Base-by-base conservation (phyloP, 768 basidiomycete genomes). In the Lyophyllum decastes region DNA sequence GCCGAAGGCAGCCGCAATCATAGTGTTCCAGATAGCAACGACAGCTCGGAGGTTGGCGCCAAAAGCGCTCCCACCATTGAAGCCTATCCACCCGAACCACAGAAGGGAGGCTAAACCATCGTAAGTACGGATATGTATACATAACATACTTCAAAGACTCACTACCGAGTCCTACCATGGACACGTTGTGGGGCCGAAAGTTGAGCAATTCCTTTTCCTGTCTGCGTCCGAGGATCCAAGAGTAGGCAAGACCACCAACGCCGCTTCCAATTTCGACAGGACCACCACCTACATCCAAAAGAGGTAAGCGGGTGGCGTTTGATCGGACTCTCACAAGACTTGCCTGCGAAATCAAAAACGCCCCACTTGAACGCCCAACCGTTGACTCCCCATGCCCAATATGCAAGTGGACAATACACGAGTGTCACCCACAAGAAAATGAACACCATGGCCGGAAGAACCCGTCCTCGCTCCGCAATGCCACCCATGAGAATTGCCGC, bases 241-340 rank as follows among this genome's bases (percentile, higher is more conserved):
- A 84, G 72, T 87, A 92, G 0, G 94, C 93, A 54, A 97, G 82
- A 2, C 93, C 90, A 24, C 87, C 87, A 27, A 93, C 82, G 21
- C 95, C 95, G 59, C 87, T 89, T 48, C 88, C 88, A 57, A 94
- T 92, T 70, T 94, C 91, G 63, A 95, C 92, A 14, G 93, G 93
- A 10, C 90, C 90, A 17, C 92, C 92, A 44, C 90, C 90, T 89
- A 61, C 33, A 26, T 24, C 38, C 21, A 41, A 30, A 43, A 46
- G 30, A 16, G 14, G 26, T 26, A 30, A 46, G 19, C 54, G 33
- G 45, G 27, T 55, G 35, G 49, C 49, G 27, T 38, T 17, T 43
- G 33, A 55, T 54, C 27, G 33, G 34, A 40, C 21, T 40, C 16
- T 33, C 11, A 45, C 17, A 16, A 6, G 21, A 65, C 77, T 66